Percentiles rank a stretch among this genome's conserved stretches.
phyloP scores from a whole-genome alignment of 1,139 yeast genomes.

The Hyphopichia khmerensis region DNA sequence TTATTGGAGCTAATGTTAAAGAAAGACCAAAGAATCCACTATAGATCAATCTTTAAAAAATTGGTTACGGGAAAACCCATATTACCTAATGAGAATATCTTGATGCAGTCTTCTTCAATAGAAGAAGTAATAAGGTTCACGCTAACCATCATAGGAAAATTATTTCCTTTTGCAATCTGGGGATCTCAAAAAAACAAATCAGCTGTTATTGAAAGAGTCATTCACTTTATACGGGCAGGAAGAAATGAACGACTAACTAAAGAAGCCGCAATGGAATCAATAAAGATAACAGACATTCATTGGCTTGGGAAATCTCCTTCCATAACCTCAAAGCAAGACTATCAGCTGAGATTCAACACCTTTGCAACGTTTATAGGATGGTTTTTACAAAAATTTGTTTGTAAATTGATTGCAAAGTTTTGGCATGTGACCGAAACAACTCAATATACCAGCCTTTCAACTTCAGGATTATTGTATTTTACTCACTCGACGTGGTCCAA shows the following conservation, averaged over 20 bases:
- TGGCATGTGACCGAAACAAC: slow-evolving; percentile 70
- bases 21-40: neutral
- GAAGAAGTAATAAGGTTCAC: slow-evolving; percentile 39
- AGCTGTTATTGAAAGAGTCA: slow-evolving; percentile 34
- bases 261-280: slow-evolving; percentile 19
- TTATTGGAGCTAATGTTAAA: neutral
- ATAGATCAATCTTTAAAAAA: slow-evolving; percentile 4
- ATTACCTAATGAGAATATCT: neutral
- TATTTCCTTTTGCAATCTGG: slow-evolving; percentile 54
- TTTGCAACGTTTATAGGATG: slow-evolving; percentile 51
- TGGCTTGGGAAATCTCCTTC: slow-evolving; percentile 45
- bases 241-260: slow-evolving; percentile 27
- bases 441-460: slow-evolving; percentile 27
- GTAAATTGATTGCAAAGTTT: slow-evolving; percentile 48
- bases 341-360: slow-evolving; percentile 25
- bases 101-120: neutral
- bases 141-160: slow-evolving; percentile 37
- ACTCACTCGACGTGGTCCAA: slow-evolving; percentile 61
- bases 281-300: slow-evolving; percentile 38
- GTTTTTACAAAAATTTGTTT: slow-evolving; percentile 52
- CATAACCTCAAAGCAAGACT: slow-evolving; percentile 38
- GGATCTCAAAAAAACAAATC: slow-evolving; percentile 55
- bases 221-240: slow-evolving; percentile 37
- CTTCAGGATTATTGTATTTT: slow-evolving; percentile 36
- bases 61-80: neutral